A percentile compares a stretch with the other conserved stretches of the same genome.
These are phyloP conservation scores for Metschnikowia hibisci DNA, from an alignment of 805 yeast species.

Conservation along the genomic window DNA sequence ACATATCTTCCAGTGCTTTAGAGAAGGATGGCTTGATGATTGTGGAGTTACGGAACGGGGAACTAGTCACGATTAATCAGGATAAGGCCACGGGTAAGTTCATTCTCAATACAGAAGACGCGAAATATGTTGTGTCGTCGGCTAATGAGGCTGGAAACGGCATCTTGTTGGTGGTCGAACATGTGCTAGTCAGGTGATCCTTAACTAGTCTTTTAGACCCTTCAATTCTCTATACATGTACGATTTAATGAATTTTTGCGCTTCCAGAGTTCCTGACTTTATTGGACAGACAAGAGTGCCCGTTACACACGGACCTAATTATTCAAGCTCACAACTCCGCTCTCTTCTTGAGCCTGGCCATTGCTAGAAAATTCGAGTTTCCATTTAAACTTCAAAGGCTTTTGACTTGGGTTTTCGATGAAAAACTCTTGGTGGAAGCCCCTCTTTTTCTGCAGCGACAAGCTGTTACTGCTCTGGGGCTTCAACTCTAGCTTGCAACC, in stretches of 20 bases:
- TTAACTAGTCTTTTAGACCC: background rate
- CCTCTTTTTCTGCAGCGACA: constrained; percentile 46
- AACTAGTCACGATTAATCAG: constrained; percentile 4
- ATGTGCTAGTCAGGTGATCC: constrained; percentile 20
- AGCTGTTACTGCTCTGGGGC: constrained; percentile 55
- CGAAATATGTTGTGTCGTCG: constrained; percentile 21
- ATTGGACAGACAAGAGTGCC: no score
- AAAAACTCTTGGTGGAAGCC: constrained; percentile 53
- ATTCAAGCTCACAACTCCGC: constrained; percentile 12
- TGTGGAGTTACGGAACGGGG: constrained; percentile 8
- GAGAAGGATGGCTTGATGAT: constrained; percentile 1
- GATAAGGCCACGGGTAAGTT: constrained; percentile 2
- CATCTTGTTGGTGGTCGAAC: constrained; percentile 34
- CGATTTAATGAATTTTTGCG: background rate
- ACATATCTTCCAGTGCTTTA: constrained; percentile 31
- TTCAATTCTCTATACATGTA: background rate
- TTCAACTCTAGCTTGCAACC: constrained; percentile 51
- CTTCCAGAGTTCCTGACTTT: background rate
- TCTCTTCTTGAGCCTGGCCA: constrained; percentile 11
- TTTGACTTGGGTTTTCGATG: constrained; percentile 31
- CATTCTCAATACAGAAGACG: constrained; percentile 15
- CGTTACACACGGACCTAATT: background rate
- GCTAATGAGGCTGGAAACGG: constrained; percentile 38
- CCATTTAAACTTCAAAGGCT: constrained; percentile 68
- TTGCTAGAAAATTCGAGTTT: constrained; percentile 50